Percentiles rank a stretch among this genome's conserved stretches.
These are phyloP conservation scores for Penicillium salamii DNA, from an alignment of 495 filamentous ascomycete species.

Conservation along the genomic window DNA sequence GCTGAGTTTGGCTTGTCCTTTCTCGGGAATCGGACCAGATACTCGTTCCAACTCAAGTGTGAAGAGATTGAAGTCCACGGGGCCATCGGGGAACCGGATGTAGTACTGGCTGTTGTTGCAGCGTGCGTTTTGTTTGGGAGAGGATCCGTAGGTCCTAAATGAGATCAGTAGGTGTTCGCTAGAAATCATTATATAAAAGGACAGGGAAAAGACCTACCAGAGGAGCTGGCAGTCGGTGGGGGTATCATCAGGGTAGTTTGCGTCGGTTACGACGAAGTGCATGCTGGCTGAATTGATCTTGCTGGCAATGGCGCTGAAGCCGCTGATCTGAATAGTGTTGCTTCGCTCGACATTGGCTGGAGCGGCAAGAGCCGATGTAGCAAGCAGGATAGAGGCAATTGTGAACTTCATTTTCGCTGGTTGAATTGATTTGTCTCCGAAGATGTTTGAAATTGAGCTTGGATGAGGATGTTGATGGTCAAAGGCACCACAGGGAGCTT, in stretches of 20 bases:
- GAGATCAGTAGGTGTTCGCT: not conserved
- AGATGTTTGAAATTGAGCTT: not conserved
- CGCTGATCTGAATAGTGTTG: slow-evolving; percentile 16
- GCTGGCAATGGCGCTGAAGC: slow-evolving; percentile 11
- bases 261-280: slow-evolving; percentile 22
- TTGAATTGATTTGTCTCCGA: not conserved
- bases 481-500: too few species aligned
- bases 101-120: slow-evolving; percentile 28
- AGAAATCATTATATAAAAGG: too few species aligned
- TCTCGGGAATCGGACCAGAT: slow-evolving; percentile 13
- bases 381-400: slow-evolving; percentile 13
- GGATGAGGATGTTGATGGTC: too few species aligned
- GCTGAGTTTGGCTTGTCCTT: slow-evolving; percentile 12
- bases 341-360: slow-evolving; percentile 9
- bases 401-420: slow-evolving; percentile 21
- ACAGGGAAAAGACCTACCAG: slow-evolving; percentile 14
- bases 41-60: slow-evolving; percentile 20
- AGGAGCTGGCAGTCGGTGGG: slow-evolving; percentile 26
- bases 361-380: slow-evolving; percentile 17
- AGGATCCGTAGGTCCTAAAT: slow-evolving; percentile 14
- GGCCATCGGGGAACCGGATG: slow-evolving; percentile 22
- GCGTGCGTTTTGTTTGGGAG: slow-evolving; percentile 16
- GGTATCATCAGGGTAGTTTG: slow-evolving; percentile 27
- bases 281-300: slow-evolving; percentile 6
- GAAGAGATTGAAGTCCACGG: slow-evolving; percentile 17